Conservation (phyloP, 306 rosid species). For the Inga laurina region DNA sequence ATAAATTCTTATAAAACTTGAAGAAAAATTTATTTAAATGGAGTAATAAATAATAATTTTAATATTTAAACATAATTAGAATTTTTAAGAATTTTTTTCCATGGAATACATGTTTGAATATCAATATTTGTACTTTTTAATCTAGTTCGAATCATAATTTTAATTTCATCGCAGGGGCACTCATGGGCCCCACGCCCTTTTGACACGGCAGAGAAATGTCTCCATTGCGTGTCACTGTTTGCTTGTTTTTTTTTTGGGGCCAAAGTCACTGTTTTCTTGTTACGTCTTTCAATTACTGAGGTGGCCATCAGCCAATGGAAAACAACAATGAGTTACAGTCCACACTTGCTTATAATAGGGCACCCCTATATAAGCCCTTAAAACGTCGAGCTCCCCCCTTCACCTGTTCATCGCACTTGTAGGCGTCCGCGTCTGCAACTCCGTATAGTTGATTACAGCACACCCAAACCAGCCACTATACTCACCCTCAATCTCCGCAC, state of each 20-base stretch:
- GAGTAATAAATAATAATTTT: no score
- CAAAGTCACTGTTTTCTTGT: not conserved
- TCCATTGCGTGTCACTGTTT: not conserved
- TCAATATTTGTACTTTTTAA: no score
- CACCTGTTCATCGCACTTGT: slow-evolving; percentile 30
- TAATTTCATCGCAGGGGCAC: no score
- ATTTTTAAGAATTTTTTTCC: no score
- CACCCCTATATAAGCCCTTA: slow-evolving; percentile 18
- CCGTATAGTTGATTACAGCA: slow-evolving; percentile 22
- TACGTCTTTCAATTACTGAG: not conserved
- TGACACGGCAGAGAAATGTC: no score
- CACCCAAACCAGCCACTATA: slow-evolving; percentile 12
- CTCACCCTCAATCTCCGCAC: slow-evolving; percentile 20
- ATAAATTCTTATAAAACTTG: no score
- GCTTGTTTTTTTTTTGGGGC: no score
- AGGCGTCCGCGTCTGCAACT: slow-evolving; percentile 48
- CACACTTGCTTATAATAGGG: not conserved
- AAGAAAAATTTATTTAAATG: not conserved
- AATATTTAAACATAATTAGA: no score
- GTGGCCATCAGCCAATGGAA: not conserved
- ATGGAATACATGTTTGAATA: no score
- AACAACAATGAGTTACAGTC: not conserved
- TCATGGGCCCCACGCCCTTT: no score
- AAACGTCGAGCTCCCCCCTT: slow-evolving; percentile 8
- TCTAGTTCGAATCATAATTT: no score